Percentiles rank a stretch among this genome's conserved stretches.
phyloP scores from a whole-genome alignment of 306 rosid genomes.

The Lathyrus tuberosus region DNA sequence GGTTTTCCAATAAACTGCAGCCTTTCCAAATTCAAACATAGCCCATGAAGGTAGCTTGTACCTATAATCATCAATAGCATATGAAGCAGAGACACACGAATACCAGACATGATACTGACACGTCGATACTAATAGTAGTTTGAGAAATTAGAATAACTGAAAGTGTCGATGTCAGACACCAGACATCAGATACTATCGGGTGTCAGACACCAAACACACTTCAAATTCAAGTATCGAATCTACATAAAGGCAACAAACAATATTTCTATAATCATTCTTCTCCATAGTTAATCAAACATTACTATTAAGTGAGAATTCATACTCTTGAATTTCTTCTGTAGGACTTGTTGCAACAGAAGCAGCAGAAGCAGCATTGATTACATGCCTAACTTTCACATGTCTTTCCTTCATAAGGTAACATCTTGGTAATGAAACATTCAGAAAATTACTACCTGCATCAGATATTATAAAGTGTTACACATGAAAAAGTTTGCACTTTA shows the following conservation, averaged over 20 bases:
- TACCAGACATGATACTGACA: too few species aligned
- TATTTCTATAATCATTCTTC: not conserved
- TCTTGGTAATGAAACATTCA: conserved; percentile 52
- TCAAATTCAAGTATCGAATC: not conserved
- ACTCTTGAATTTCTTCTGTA: conserved; percentile 67
- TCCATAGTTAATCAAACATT: not conserved
- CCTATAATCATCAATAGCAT: conserved; percentile 45
- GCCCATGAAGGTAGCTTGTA: conserved; percentile 89
- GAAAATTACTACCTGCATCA: conserved; percentile 61
- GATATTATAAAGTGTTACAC: conserved; percentile 31
- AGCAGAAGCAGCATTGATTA: conserved; percentile 57
- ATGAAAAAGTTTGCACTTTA: too few species aligned
- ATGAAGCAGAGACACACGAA: too few species aligned
- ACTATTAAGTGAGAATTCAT: conserved; percentile 33
- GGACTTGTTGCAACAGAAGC: conserved; percentile 60
- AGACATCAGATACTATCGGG: too few species aligned
- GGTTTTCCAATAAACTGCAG: conserved; percentile 90
- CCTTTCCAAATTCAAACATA: conserved; percentile 78
- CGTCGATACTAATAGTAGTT: too few species aligned
- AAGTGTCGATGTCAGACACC: too few species aligned
- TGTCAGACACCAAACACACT: not conserved
- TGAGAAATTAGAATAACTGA: not conserved
- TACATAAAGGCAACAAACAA: not conserved
- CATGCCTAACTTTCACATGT: conserved; percentile 47
- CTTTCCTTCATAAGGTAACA: conserved; percentile 44